Evolutionary conservation across 139 green algal genomes (phyloP).

Genomic region (Coccomyxa sp.): DNA sequence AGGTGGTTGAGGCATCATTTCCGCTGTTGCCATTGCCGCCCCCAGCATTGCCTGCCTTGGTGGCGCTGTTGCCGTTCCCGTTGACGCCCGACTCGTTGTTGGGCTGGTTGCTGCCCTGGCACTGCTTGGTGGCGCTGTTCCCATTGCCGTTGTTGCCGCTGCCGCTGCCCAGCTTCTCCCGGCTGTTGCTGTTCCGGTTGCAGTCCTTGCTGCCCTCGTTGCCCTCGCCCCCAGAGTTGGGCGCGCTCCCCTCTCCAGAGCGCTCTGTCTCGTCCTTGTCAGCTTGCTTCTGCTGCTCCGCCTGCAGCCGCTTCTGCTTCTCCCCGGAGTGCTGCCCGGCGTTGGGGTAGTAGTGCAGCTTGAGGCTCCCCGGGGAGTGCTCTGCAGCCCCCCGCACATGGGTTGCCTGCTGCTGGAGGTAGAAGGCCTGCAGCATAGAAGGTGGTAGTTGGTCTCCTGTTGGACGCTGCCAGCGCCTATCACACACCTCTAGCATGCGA

Average conservation of each 20-base stretch:
- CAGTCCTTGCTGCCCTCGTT: conserved; percentile 23
- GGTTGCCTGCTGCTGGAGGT: conserved; percentile 8
- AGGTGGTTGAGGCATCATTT: conserved; percentile 32
- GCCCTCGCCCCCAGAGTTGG: conserved; percentile 28
- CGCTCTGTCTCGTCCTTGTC: conserved; percentile 38
- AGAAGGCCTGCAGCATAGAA: conserved; percentile 6
- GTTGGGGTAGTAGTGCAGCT: conserved; percentile 5
- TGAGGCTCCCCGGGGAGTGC: not conserved
- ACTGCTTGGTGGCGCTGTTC: conserved; percentile 28
- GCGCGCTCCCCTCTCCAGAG: conserved; percentile 57
- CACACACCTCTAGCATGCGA: not conserved
- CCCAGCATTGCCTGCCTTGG: conserved; percentile 5
- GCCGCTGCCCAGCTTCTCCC: conserved; percentile 17
- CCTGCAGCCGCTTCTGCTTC: not conserved
- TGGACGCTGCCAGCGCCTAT: too few species aligned
- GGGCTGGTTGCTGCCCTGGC: conserved; percentile 18
- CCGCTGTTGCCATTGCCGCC: conserved; percentile 36
- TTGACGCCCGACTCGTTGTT: conserved; percentile 9
- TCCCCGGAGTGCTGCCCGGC: not conserved
- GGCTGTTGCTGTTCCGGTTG: conserved; percentile 15
- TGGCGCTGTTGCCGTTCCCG: conserved; percentile 24
- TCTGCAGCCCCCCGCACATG: not conserved
- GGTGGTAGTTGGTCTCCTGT: too few species aligned
- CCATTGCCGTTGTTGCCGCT: conserved; percentile 17
- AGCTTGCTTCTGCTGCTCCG: not conserved